These are phyloP conservation scores for Xylaria hypoxylon DNA, from an alignment of 2,329 filamentous ascomycete species.

Conservation along the genomic window DNA sequence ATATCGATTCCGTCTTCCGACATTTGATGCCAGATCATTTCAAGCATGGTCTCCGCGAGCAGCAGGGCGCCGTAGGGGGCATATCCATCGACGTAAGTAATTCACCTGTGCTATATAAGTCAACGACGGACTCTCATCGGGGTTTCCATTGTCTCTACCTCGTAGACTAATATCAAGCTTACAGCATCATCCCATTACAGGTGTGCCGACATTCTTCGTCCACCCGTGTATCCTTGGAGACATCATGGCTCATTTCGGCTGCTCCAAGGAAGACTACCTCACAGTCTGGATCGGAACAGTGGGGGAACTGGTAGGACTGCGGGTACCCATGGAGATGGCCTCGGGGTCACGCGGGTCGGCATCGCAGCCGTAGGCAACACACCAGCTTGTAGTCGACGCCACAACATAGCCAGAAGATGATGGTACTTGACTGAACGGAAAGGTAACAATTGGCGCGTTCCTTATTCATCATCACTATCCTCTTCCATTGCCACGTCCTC, in stretches of 20 bases:
- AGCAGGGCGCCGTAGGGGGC: constrained; percentile 74
- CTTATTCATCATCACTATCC: constrained; percentile 40
- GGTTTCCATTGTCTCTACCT: constrained; percentile 59
- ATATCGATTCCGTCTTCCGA: constrained; percentile 77
- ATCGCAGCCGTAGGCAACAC: constrained; percentile 8
- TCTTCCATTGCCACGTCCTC: constrained; percentile 64
- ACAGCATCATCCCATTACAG: constrained; percentile 85
- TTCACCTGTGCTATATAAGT: constrained; percentile 49
- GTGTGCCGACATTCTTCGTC: constrained; percentile 85
- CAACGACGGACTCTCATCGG: constrained; percentile 50
- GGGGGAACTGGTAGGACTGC: constrained; percentile 81
- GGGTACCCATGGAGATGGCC: constrained; percentile 78
- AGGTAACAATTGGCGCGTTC: constrained; percentile 21
- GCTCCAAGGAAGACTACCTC: constrained; percentile 76
- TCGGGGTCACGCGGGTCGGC: constrained; percentile 18
- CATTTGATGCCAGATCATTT: constrained; percentile 75
- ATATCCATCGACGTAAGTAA: constrained; percentile 80
- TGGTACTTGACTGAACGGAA: neutral
- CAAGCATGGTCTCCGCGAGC: constrained; percentile 68
- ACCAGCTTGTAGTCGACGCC: constrained; percentile 3
- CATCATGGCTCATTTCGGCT: constrained; percentile 76
- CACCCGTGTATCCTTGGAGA: constrained; percentile 92
- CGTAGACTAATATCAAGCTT: constrained; percentile 47
- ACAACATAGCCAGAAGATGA: constrained; percentile 16
- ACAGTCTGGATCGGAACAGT: constrained; percentile 91